Base-by-base conservation (phyloP, 805 yeast genomes). In the Maudiozyma serrabonitensis region DNA sequence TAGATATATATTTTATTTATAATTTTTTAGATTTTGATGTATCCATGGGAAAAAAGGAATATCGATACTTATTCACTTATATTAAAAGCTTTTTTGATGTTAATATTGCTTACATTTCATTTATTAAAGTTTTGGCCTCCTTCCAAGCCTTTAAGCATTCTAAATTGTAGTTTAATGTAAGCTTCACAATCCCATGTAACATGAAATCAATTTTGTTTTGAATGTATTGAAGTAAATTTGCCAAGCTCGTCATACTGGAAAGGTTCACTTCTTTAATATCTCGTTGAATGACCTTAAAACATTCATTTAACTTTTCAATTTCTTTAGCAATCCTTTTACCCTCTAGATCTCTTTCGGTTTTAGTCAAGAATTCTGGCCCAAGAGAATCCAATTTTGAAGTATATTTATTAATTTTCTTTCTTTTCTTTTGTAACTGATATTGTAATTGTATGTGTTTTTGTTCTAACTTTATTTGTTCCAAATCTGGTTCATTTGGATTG, bases 121-220 rank as follows among this genome's bases (percentile, higher is more conserved):
- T 48, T 6, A 60, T 55, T 21, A 50, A 43, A 6, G 28, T 25
- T 48, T 64, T 67, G 11, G 75, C 72, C 43, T 64, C 64, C 52
- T 68, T 63, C 75, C 75, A 71, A 13, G 71, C 67, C 19, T 58
- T 57, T 26, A 70, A 52, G 48, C 70, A 68, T 49, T 69, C 75
- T 43, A 49, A 58, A 11, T 70, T 56, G 68, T 70, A 72, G 23
- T 64, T 63, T 28, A 69, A 50, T 13, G 70, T 54, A 2, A 67
- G 60, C 41, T 61, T 62, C 1, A 72, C 52, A 40, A 68, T 68
- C n/a, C 58, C 52, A 23, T 56, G 54, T 45, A 70, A 53, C 34
- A 71, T 56, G 5, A 51, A 48, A 16, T 54, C 53, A 63, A 70
- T 66, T 45, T 59, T 63, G 2, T 48, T 31, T 37, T 63, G 62